Evolutionary conservation across 495 filamentous ascomycete species (phyloP).

Genomic region (Penicillium bovifimosum): DNA sequence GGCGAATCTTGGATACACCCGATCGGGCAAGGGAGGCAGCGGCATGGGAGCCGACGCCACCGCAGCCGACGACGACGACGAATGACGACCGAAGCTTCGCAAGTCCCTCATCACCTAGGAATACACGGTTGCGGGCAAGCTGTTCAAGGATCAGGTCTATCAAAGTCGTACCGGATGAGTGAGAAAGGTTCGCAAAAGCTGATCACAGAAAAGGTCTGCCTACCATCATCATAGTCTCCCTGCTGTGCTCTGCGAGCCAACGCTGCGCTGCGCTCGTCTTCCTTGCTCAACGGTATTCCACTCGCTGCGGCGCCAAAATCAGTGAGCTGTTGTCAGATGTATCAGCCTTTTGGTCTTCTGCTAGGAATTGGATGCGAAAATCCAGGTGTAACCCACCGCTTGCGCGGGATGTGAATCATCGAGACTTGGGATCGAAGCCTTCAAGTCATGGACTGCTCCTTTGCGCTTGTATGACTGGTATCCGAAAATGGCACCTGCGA

Average conservation of each 20-base stretch:
- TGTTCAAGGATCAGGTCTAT: slow-evolving; percentile 89
- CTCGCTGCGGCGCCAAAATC: slow-evolving; percentile 64
- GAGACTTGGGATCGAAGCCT: slow-evolving; percentile 62
- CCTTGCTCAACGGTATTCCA: slow-evolving; percentile 51
- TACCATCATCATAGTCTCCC: slow-evolving; percentile 90
- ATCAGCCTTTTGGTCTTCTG: slow-evolving; percentile 4
- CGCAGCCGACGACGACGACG: slow-evolving; percentile 85
- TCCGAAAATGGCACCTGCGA: slow-evolving; percentile 64
- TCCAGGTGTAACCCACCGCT: slow-evolving; percentile 22
- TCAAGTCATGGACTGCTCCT: slow-evolving; percentile 60
- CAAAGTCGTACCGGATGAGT: slow-evolving; percentile 3
- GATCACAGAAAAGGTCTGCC: neutral
- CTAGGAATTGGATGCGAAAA: neutral
- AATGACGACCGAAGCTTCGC: slow-evolving; percentile 72
- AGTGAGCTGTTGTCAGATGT: slow-evolving; percentile 53
- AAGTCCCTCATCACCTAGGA: slow-evolving; percentile 79
- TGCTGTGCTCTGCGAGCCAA: slow-evolving; percentile 74
- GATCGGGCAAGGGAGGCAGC: slow-evolving; percentile 81
- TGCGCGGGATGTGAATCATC: slow-evolving; percentile 41
- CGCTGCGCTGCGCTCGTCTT: slow-evolving; percentile 70
- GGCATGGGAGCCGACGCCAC: slow-evolving; percentile 91
- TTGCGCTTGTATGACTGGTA: slow-evolving; percentile 61
- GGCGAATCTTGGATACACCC: slow-evolving; percentile 76
- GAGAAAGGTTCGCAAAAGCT: neutral
- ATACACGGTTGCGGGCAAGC: slow-evolving; percentile 88